Evolutionary conservation across 2,329 filamentous ascomycete genomes (phyloP), one percentile per base, ranked within the genome.

Genomic region (Grosmannia huntii): DNA sequence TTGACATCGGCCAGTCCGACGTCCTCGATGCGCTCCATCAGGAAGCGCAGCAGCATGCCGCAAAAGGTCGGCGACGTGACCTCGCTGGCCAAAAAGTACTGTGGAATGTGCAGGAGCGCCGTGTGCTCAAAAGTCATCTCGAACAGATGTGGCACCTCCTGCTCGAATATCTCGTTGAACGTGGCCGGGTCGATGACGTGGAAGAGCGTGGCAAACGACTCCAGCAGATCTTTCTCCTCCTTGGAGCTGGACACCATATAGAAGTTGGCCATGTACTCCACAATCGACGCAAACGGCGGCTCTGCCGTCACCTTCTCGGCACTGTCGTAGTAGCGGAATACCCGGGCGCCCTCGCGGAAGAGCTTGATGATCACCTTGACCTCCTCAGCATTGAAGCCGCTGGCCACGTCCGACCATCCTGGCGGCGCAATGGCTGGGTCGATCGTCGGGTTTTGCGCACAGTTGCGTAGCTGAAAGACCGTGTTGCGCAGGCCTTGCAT

Each of bases 61-160:
- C 91, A 96, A 71, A 99, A 99, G 63, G 90, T 95, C 1, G 94
- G 91, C 28, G 91, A 96, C 0, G 95, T 99, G 5, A 92, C 92
- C 74, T 99, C 94, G 66, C 91, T 96, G n/a, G 95, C 94, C 56
- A 99, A 82, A 72, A 99, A 94, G 71, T 97, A 99, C 68, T 99
- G 94, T 7, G 94, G 92, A 59, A 99, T 89, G 70, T 99, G 94
- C 56, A 99, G 79, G 46, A 99, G 78, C 28, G 90, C 89, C 2
- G 90, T 90, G 71, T 99, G 94, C 69, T 97, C 90, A 69, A 97
- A 96, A 73, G 96, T 96, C 80, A 97, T 92, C 62, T 96, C 87
- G 70, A 99, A 97, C 44, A 99, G 82, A 70, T 90, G 89, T 44
- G 92, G 92, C 61, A 99, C 97, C 74, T 97, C 94, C 61, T 91